Evolutionary conservation across 108 stramenopile species (phyloP).

Genomic region (Mediolabrus comicus): DNA sequence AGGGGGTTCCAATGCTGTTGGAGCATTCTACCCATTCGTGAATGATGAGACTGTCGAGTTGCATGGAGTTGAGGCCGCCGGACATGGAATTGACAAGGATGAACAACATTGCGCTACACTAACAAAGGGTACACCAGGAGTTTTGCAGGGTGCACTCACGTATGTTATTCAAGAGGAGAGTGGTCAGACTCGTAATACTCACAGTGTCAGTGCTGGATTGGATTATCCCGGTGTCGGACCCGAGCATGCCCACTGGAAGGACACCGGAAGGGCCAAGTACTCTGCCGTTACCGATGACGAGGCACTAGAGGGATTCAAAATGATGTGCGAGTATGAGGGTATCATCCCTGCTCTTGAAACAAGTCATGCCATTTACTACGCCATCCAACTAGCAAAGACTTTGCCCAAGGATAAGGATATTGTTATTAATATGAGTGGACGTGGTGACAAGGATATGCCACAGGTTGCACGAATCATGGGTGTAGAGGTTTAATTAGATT

Average conservation of each 20-base stretch:
- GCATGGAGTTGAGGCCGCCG: slow-evolving; percentile 95
- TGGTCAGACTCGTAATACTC: slow-evolving; percentile 92
- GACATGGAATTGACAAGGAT: slow-evolving; percentile 79
- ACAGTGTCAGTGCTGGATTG: slow-evolving; percentile 93
- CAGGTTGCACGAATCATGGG: slow-evolving; percentile 93
- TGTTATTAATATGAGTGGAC: slow-evolving; percentile 93
- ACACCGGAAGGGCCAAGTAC: slow-evolving; percentile 89
- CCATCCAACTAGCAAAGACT: slow-evolving; percentile 88
- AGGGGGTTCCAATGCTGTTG: slow-evolving; percentile 96
- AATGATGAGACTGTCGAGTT: slow-evolving; percentile 83
- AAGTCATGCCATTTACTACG: slow-evolving; percentile 91
- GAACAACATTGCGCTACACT: slow-evolving; percentile 92
- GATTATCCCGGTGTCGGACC: slow-evolving; percentile 98
- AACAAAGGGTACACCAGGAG: slow-evolving; percentile 89
- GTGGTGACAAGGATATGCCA: slow-evolving; percentile 98
- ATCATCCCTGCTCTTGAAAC: slow-evolving; percentile 97
- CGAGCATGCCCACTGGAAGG: slow-evolving; percentile 94
- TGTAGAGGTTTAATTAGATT: slow-evolving; percentile 74
- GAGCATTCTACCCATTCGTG: slow-evolving; percentile 92
- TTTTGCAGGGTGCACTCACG: slow-evolving; percentile 92
- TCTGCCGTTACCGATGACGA: slow-evolving; percentile 88
- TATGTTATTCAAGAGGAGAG: slow-evolving; percentile 90
- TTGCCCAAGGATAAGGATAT: slow-evolving; percentile 86
- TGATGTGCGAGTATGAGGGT: slow-evolving; percentile 91
- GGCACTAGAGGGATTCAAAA: slow-evolving; percentile 90